Base-by-base conservation (phyloP, 495 filamentous ascomycete species). In the Penicillium crystallinum region DNA sequence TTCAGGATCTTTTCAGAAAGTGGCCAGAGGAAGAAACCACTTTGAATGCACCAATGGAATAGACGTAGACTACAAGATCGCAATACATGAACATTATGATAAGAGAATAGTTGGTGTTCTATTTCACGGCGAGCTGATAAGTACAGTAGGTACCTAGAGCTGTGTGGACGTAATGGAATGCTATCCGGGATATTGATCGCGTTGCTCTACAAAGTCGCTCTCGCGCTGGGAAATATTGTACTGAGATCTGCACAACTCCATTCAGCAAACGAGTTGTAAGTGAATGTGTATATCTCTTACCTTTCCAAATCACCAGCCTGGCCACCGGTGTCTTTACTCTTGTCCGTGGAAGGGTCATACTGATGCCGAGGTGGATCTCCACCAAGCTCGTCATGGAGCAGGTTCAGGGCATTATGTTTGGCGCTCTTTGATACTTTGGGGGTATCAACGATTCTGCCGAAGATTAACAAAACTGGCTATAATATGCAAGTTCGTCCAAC, bases 351-450 rank as follows among this genome's bases (percentile, higher is more conserved):
- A n/a, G 46, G 15, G 1, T 45, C 30, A 23, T 63, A 38, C 3
- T 61, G 53, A 14, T 46, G 38, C 2, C 49, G 58, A 7, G 58
- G 55, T 33, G 54, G 15, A 34, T 65, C 58, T 12, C 55, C 48
- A 35, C 42, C 55, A 39, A 65, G 17, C 38, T 73, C 52, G 15
- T 58, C 57, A 34, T 70, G 47, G 33, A 78, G 64, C 10, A 74
- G 63, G 46, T 75, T 66, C 53, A 66, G 45, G 15, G 71, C 73
- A 23, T 69, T 64, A 44, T 69, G 30, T 57, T 77, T 77, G 46
- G 73, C 69, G 38, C 67, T 60, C 4, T 68, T 64, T 0, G 73
- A 76, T 4, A 70, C 62, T 5, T 67, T 67, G 12, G 73, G 71
- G 46, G 76, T 77, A 23, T 70, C 69, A 14, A 75, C 43, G 19